Evolutionary conservation across 1,284 basidiomycete species (phyloP).

Genomic region (Taiwanofungus camphoratus): DNA sequence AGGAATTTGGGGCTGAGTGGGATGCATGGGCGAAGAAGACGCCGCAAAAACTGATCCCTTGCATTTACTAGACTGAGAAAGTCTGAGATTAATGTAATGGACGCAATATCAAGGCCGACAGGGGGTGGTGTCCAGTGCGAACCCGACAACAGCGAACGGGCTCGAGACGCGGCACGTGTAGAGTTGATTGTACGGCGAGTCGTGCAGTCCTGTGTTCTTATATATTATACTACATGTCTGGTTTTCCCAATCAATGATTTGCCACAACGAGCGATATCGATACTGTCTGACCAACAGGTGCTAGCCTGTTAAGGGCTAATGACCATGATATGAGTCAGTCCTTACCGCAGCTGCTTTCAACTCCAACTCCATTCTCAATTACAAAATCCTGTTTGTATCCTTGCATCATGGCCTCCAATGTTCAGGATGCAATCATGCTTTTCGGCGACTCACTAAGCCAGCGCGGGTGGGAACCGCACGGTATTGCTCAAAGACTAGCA

Average conservation of each 20-base stretch:
- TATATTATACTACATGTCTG: background rate
- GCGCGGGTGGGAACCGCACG: constrained; percentile 50
- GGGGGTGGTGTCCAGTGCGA: constrained; percentile 22
- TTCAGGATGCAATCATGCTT: constrained; percentile 64
- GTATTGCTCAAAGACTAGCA: constrained; percentile 57
- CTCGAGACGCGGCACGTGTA: constrained; percentile 19
- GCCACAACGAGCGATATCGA: background rate
- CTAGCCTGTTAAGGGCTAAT: background rate
- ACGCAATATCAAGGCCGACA: too few species aligned
- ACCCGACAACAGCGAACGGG: constrained; percentile 19
- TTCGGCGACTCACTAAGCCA: constrained; percentile 78
- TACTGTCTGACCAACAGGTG: background rate
- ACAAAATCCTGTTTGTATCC: background rate
- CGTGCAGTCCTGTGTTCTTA: background rate
- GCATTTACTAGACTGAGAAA: constrained; percentile 6
- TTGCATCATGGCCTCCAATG: constrained; percentile 47
- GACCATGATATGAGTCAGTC: background rate
- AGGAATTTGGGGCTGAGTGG: constrained; percentile 4
- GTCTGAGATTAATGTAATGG: too few species aligned
- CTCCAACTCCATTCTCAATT: background rate
- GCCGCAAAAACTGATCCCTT: constrained; percentile 1
- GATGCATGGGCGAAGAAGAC: constrained; percentile 4
- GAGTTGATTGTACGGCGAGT: constrained; percentile 11
- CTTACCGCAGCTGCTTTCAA: background rate
- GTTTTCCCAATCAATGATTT: background rate